These are phyloP conservation scores for Bonia amplexicaulis DNA, from an alignment of 176 grass and related monocot species.

Conservation along the genomic window DNA sequence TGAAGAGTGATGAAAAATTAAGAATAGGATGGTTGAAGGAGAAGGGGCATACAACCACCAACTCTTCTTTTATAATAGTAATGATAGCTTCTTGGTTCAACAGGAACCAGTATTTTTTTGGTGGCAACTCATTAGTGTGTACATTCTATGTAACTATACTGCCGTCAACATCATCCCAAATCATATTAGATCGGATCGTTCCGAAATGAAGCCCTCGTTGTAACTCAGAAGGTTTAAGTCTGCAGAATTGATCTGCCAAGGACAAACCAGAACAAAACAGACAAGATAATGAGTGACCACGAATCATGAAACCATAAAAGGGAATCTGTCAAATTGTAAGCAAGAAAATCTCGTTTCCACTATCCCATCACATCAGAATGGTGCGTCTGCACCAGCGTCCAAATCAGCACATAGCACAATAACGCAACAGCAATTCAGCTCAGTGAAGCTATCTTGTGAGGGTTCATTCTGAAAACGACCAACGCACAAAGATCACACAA, in stretches of 20 bases:
- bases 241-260: neutral
- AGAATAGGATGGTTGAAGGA: no score
- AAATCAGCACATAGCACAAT: neutral
- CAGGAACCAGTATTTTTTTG: neutral
- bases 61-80: no score
- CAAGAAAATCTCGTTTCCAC: slow-evolving; percentile 13
- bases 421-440: neutral
- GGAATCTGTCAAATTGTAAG: neutral
- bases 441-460: neutral
- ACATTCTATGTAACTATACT: neutral
- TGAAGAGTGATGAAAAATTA: no score
- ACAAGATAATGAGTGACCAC: neutral
- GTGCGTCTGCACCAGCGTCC: neutral
- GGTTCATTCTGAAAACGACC: slow-evolving; percentile 40
- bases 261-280: neutral
- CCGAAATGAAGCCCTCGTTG: neutral
- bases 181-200: neutral
- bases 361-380: slow-evolving; percentile 8
- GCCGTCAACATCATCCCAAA: neutral
- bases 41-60: no score
- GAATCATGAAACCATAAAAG: neutral
- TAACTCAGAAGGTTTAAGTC: neutral
- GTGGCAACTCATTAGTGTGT: neutral
- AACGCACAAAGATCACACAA: neutral
- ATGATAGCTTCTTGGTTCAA: no score